Evolutionary conservation across 129 eudicot species (phyloP).

Genomic region (Kitagawia praeruptora): DNA sequence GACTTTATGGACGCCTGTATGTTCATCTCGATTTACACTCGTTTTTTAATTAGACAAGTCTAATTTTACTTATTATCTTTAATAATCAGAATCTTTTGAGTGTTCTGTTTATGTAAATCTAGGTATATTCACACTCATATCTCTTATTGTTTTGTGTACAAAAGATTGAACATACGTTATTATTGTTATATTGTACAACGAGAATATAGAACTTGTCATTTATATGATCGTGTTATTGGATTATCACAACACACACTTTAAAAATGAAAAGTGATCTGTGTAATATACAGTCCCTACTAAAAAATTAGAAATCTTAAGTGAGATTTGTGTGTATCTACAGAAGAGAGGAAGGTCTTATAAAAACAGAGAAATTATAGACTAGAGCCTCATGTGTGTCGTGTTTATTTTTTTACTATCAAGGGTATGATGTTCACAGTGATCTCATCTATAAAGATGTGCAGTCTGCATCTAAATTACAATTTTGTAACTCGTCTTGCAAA

Average conservation of each 20-base stretch:
- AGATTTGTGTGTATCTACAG: not conserved
- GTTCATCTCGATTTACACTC: not conserved
- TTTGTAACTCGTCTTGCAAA: not conserved
- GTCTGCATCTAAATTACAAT: not conserved
- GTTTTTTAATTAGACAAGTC: not conserved
- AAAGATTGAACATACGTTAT: no score
- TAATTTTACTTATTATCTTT: not conserved
- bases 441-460: not conserved
- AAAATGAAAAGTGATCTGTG: not conserved
- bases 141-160: not conserved
- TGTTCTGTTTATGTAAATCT: not conserved
- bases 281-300: not conserved
- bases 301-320: not conserved
- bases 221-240: not conserved
- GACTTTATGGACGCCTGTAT: slow-evolving; percentile 60
- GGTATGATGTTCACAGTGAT: not conserved
- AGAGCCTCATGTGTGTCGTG: not conserved
- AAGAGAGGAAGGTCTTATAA: not conserved
- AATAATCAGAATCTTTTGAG: not conserved
- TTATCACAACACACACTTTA: not conserved
- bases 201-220: no score
- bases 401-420: not conserved
- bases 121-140: not conserved
- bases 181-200: no score
- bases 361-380: not conserved